Conservation (phyloP, 2,329 filamentous ascomycete species). For the Aaosphaeria pasadenensis region DNA sequence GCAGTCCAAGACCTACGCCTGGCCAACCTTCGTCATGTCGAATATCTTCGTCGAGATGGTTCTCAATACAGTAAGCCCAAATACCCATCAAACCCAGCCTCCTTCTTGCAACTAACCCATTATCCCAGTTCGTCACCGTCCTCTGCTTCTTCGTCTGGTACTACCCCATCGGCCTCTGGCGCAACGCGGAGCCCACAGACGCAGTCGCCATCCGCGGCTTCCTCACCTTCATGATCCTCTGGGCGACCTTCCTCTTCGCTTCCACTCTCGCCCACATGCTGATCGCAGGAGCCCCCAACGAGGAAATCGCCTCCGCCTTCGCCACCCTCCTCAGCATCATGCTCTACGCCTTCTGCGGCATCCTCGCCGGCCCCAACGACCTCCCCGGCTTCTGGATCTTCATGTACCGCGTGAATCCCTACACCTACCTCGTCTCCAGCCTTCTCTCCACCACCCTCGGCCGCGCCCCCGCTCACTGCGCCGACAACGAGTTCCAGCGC, state of each 20-base stretch:
- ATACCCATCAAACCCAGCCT: not conserved
- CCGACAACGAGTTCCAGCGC: slow-evolving; percentile 38
- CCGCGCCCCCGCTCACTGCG: slow-evolving; percentile 48
- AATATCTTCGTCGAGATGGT: slow-evolving; percentile 32
- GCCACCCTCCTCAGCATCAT: slow-evolving; percentile 3
- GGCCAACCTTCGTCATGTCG: slow-evolving; percentile 3
- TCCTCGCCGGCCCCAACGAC: slow-evolving; percentile 4
- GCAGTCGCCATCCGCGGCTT: slow-evolving; percentile 59
- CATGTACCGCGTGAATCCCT: slow-evolving; percentile 9
- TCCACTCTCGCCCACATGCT: slow-evolving; percentile 3
- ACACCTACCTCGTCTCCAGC: slow-evolving; percentile 3
- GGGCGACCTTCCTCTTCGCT: slow-evolving; percentile 3
- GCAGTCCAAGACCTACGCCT: slow-evolving; percentile 3
- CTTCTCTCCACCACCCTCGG: slow-evolving; percentile 44
- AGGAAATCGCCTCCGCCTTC: slow-evolving; percentile 1
- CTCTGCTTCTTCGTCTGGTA: slow-evolving; percentile 56
- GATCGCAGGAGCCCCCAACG: slow-evolving; percentile 2
- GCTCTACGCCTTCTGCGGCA: slow-evolving; percentile 7
- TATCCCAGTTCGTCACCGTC: slow-evolving; percentile 46
- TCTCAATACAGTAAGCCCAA: slow-evolving; percentile 55
- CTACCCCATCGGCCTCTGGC: slow-evolving; percentile 64
- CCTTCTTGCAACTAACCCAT: slow-evolving; percentile 29
- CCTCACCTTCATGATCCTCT: slow-evolving; percentile 38
- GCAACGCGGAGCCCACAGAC: slow-evolving; percentile 59
- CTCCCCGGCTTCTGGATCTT: slow-evolving; percentile 10